Conservation (phyloP, 352 stramenopile genomes). For the Globisporangium heterothallicum region DNA sequence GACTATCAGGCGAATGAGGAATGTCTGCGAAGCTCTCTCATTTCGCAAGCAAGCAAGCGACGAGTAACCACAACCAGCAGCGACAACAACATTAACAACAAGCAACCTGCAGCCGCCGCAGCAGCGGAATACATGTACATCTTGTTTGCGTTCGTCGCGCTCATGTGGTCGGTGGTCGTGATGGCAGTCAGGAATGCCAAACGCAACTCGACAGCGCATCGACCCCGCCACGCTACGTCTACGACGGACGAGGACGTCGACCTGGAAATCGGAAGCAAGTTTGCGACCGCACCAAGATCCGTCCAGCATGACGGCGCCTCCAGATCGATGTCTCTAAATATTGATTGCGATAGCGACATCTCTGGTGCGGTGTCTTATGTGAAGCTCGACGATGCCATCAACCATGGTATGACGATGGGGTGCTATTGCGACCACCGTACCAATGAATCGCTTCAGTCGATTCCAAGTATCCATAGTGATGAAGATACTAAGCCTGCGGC, state of each 20-base stretch:
- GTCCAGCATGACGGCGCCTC: neutral
- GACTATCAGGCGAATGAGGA: too few species aligned
- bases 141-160: neutral
- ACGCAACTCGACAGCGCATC: neutral
- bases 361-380: too few species aligned
- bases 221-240: neutral
- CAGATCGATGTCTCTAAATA: neutral
- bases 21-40: neutral
- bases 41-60: neutral
- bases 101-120: neutral
- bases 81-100: too few species aligned
- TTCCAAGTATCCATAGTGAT: too few species aligned
- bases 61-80: neutral
- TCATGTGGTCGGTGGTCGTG: neutral
- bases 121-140: neutral
- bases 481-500: too few species aligned
- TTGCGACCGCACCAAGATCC: neutral
- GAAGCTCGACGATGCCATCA: too few species aligned
- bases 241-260: neutral
- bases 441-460: too few species aligned
- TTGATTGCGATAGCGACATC: neutral
- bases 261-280: neutral
- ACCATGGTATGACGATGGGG: too few species aligned
- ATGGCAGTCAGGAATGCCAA: neutral
- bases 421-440: too few species aligned